Conservation (phyloP, 371 early-diverging fungal genomes). For the Mycotypha africana region DNA sequence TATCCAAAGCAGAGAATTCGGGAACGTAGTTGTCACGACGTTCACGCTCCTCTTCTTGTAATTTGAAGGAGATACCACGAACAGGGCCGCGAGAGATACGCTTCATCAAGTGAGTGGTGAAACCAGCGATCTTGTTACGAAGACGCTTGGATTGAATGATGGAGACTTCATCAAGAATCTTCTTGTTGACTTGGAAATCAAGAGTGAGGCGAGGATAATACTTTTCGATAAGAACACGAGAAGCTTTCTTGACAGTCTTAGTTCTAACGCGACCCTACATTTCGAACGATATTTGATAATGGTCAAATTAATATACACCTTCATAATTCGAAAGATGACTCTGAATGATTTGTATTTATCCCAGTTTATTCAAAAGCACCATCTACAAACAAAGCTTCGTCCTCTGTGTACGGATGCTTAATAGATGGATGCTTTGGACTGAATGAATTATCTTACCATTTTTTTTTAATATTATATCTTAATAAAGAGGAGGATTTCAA, state of each 20-base stretch:
- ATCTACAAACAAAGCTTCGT: too few species aligned
- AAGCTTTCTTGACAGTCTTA: slow-evolving; percentile 99
- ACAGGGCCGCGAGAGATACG: slow-evolving; percentile 99
- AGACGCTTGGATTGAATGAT: slow-evolving; percentile 99
- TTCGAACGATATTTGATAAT: too few species aligned
- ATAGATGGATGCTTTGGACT: too few species aligned
- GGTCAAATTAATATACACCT: too few species aligned
- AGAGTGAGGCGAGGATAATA: slow-evolving; percentile 99
- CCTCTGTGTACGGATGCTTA: too few species aligned
- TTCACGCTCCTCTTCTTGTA: slow-evolving; percentile 99
- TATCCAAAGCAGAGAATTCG: slow-evolving; percentile 97
- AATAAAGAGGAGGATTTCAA: too few species aligned
- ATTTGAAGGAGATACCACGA: slow-evolving; percentile 99
- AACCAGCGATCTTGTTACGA: slow-evolving; percentile 99
- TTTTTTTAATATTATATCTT: too few species aligned
- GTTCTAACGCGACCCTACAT: slow-evolving; percentile 61
- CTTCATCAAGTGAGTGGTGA: slow-evolving; percentile 99
- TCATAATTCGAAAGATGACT: too few species aligned
- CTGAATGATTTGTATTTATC: too few species aligned
- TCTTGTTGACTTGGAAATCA: slow-evolving; percentile 99
- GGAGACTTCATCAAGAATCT: slow-evolving; percentile 97
- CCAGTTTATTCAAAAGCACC: too few species aligned
- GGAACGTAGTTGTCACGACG: slow-evolving; percentile 99
- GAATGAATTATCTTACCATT: too few species aligned
- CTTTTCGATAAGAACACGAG: slow-evolving; percentile 99